Percentiles rank a stretch among this genome's conserved stretches.
Evolutionary conservation across 331 rosid species (phyloP).

Genomic region (Rosa hybrid): DNA sequence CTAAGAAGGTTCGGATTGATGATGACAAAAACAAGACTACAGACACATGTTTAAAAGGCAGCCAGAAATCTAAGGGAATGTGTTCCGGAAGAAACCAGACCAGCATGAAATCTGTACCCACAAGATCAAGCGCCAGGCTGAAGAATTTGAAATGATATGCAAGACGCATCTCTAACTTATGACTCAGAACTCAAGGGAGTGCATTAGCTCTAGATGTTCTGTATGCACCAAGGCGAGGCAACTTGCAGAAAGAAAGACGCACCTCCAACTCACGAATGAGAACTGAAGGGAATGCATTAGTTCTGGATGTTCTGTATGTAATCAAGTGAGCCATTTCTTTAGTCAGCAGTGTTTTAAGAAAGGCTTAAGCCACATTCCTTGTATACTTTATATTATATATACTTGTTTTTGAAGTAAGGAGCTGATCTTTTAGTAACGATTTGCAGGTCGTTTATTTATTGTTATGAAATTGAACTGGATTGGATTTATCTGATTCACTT

Average conservation of each 20-base stretch:
- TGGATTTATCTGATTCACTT: background rate
- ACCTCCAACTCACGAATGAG: background rate
- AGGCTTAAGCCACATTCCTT: background rate
- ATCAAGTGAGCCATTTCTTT: background rate
- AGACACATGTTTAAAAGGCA: background rate
- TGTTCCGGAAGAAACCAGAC: constrained; percentile 38
- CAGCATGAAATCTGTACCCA: background rate
- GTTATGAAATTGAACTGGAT: background rate
- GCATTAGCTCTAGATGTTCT: background rate
- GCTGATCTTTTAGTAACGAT: background rate
- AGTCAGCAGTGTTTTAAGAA: background rate
- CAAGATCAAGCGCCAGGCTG: constrained; percentile 2
- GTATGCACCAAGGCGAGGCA: background rate
- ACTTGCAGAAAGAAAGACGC: background rate
- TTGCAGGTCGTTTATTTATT: background rate
- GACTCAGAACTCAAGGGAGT: background rate
- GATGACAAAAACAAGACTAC: background rate
- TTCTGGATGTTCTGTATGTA: background rate
- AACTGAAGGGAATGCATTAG: background rate
- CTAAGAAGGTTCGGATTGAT: background rate
- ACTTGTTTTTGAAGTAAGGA: background rate
- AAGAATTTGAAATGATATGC: background rate
- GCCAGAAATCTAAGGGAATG: constrained; percentile 10
- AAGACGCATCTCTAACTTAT: background rate
- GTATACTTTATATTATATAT: too few relatives aligned